Base-by-base conservation (phyloP, 2,329 filamentous ascomycete species). In the Alternaria sp. region DNA sequence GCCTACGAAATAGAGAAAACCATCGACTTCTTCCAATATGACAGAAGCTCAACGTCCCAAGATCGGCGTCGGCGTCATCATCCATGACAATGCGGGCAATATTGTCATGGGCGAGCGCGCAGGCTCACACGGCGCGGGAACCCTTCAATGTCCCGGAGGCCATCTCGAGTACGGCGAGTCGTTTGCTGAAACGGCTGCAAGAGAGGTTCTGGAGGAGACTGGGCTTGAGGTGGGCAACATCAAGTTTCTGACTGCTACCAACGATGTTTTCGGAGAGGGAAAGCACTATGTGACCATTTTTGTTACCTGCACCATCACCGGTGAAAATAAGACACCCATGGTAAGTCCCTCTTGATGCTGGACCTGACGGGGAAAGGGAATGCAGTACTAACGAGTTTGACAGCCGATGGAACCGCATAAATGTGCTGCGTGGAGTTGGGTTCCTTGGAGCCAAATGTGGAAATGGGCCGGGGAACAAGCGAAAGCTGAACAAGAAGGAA, bases 221-320 rank as follows among this genome's bases (percentile, higher is more conserved):
- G 90, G 86, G 0, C 65, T 79, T 2, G 71, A 78, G 0, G 82
- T 93, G 2, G 81, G 77, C 2, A 82, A 85, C 7, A 53, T 87
- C 6, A 83, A 82, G 49, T 84, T 90, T 43, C 67, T 90, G 1
- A 87, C 85, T 0, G 85, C 88, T 0, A 93, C 90, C 6, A 93
- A 94, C 73, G 88, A 90, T 70, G 74, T 91, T 1, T 92, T 93
- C 74, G 72, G 78, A 2, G 84, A 86, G n/a, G 79, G 79, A 0
- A 92, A 89, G 77, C 92, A 95, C 74, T 95, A 94, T 72, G 84
- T 93, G 55, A 94, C 92, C 0, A 77, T 93, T 3, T 94, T 92
- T 68, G 86, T 93, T 65, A 80, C 82, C 0, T 88, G 87, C 45
- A 79, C 78, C 47, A 80, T 87, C 68, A 73, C 80, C 0, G 83